Evolutionary conservation across 2,329 filamentous ascomycete genomes (phyloP).

Genomic region (Leptographium radiaticola): DNA sequence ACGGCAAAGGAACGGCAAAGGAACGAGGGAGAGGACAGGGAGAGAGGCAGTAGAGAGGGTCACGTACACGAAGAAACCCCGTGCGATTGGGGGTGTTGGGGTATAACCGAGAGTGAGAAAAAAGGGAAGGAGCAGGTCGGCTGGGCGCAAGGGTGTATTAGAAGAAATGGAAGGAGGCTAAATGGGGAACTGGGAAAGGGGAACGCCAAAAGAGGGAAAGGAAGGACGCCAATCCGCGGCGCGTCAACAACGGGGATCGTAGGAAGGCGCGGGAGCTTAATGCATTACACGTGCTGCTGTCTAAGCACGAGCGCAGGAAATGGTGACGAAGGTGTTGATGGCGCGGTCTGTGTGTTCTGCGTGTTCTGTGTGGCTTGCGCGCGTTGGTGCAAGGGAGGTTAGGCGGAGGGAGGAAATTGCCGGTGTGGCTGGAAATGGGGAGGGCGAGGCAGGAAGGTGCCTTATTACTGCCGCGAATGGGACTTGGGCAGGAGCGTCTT

Average conservation of each 20-base stretch:
- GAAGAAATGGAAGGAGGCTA: not conserved
- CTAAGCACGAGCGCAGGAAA: not conserved
- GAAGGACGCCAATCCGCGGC: slow-evolving; percentile 9
- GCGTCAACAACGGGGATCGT: slow-evolving; percentile 10
- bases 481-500: not conserved
- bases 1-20: not conserved
- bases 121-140: not conserved
- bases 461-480: too few species aligned
- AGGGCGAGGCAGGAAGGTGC: not conserved
- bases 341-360: too few species aligned
- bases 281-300: not conserved
- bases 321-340: not conserved
- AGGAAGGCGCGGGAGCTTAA: slow-evolving; percentile 8
- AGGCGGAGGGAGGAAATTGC: not conserved
- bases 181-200: not conserved
- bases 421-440: slow-evolving; percentile 2
- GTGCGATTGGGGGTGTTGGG: not conserved
- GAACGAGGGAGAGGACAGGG: not conserved
- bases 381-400: not conserved
- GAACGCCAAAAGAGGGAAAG: slow-evolving; percentile 1
- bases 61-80: not conserved
- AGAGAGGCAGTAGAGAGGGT: not conserved
- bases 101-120: not conserved
- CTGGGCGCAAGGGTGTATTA: not conserved
- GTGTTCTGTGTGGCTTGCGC: slow-evolving; percentile 3